These are phyloP conservation scores for Candida sanyaensis DNA, from an alignment of 1,139 yeast species.

Conservation along the genomic window DNA sequence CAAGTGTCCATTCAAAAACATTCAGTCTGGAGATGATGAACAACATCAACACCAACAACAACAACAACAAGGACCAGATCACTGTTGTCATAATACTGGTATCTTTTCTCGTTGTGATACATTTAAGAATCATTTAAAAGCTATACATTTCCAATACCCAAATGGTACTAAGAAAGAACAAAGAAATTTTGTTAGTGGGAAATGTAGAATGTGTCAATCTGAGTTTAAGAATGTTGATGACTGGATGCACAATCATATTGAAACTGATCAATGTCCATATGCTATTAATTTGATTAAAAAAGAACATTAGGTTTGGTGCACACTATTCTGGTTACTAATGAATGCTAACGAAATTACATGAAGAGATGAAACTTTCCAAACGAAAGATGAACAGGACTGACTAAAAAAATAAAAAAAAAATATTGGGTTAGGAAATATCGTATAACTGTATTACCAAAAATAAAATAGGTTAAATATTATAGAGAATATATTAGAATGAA, in stretches of 20 bases:
- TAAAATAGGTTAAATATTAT: too few species aligned
- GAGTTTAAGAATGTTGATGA: constrained; percentile 69
- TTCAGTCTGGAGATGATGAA: constrained; percentile 13
- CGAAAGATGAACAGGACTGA: too few species aligned
- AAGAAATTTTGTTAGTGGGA: constrained; percentile 66
- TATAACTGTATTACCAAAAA: not conserved
- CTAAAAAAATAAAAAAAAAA: not conserved
- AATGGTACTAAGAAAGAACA: constrained; percentile 81
- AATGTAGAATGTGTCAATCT: constrained; percentile 74
- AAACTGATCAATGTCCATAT: constrained; percentile 50
- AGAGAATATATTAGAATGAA: too few species aligned
- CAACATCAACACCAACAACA: not conserved
- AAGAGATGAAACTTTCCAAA: too few species aligned
- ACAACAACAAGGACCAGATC: constrained; percentile 22
- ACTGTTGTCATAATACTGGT: constrained; percentile 78
- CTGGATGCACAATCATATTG: constrained; percentile 79
- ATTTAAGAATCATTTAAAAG: constrained; percentile 85
- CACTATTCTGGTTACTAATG: too few species aligned
- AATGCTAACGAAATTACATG: too few species aligned
- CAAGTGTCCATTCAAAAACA: constrained; percentile 45
- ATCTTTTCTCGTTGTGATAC: constrained; percentile 89
- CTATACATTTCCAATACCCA: constrained; percentile 88
- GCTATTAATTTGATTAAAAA: constrained; percentile 19
- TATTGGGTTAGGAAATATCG: not conserved
- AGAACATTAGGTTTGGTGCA: constrained; percentile 1